phyloP scores from a whole-genome alignment of 257 asterid genomes.

The Petunia axillaris region DNA sequence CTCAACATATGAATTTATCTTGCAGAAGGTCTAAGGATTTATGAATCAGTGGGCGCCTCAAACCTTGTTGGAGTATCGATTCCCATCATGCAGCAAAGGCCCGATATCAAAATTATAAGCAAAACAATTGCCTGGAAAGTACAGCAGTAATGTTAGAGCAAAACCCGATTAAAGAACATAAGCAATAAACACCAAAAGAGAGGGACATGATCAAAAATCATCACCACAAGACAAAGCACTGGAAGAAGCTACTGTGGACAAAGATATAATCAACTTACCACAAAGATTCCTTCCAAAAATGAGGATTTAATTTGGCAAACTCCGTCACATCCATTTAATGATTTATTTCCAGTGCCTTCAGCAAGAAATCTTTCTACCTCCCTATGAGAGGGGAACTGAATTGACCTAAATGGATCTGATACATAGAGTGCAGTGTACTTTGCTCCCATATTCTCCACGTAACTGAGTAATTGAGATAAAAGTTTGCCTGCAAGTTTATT shows the following conservation, averaged over 20 bases:
- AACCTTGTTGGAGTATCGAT: slow-evolving; percentile 98
- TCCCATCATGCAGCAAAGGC: slow-evolving; percentile 99
- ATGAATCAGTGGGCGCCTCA: slow-evolving; percentile 86
- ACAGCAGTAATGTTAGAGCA: slow-evolving; percentile 13
- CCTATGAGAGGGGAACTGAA: slow-evolving; percentile 44
- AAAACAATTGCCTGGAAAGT: slow-evolving; percentile 80
- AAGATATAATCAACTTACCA: slow-evolving; percentile 56
- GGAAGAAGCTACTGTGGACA: slow-evolving; percentile 8
- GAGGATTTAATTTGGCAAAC: slow-evolving; percentile 92
- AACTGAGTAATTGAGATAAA: slow-evolving; percentile 66
- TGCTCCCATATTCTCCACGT: slow-evolving; percentile 68
- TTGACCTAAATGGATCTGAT: slow-evolving; percentile 73
- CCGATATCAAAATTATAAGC: slow-evolving; percentile 86
- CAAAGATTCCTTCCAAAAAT: slow-evolving; percentile 85
- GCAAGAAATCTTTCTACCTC: slow-evolving; percentile 83
- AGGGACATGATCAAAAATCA: not conserved
- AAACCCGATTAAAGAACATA: slow-evolving; percentile 4
- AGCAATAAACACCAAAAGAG: slow-evolving; percentile 14
- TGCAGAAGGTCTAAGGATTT: slow-evolving; percentile 32
- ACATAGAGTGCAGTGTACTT: slow-evolving; percentile 73
- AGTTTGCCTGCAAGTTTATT: slow-evolving; percentile 61
- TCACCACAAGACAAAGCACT: not conserved
- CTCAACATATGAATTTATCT: slow-evolving; percentile 1
- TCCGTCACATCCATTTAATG: slow-evolving; percentile 74
- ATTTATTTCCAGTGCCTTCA: slow-evolving; percentile 65